These are phyloP conservation scores for Neophaeococcomyces mojaviensis DNA, from an alignment of 2,329 filamentous ascomycete species.

Conservation along the genomic window DNA sequence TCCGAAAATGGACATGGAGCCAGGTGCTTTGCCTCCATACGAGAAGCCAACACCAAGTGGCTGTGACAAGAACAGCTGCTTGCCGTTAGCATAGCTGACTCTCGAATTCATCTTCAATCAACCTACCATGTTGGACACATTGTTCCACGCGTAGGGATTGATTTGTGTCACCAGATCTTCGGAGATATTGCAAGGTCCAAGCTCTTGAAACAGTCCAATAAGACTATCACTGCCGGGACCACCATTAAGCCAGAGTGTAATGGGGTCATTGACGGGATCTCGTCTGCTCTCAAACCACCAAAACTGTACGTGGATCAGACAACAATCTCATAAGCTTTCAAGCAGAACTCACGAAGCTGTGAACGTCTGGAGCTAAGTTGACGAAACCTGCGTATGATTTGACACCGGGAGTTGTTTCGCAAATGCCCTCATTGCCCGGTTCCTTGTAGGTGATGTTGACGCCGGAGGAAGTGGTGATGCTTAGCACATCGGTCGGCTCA, in stretches of 20 bases:
- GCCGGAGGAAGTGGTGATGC: conserved; percentile 34
- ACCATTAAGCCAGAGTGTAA: conserved; percentile 38
- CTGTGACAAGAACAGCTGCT: too few relatives aligned
- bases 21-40: conserved; percentile 33
- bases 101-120: too few relatives aligned
- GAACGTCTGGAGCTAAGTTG: conserved; percentile 44
- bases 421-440: conserved; percentile 43
- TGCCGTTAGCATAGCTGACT: too few relatives aligned
- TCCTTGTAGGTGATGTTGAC: conserved; percentile 53
- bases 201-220: conserved; percentile 36
- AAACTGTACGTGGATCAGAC: conserved; percentile 28
- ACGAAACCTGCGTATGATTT: conserved; percentile 52
- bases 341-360: conserved; percentile 32
- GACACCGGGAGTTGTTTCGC: conserved; percentile 49
- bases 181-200: conserved; percentile 39
- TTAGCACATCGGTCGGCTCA: conserved; percentile 32
- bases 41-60: conserved; percentile 53
- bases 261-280: conserved; percentile 38
- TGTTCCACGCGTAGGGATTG: conserved; percentile 56
- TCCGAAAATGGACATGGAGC: conserved; percentile 38
- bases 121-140: conserved; percentile 52
- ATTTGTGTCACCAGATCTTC: conserved; percentile 37
- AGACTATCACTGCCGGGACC: conserved; percentile 36
- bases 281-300: conserved; percentile 52
- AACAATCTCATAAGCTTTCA: not conserved